phyloP scores from a whole-genome alignment of 495 filamentous ascomycete species.

The Penicillium atrosanguineum region DNA sequence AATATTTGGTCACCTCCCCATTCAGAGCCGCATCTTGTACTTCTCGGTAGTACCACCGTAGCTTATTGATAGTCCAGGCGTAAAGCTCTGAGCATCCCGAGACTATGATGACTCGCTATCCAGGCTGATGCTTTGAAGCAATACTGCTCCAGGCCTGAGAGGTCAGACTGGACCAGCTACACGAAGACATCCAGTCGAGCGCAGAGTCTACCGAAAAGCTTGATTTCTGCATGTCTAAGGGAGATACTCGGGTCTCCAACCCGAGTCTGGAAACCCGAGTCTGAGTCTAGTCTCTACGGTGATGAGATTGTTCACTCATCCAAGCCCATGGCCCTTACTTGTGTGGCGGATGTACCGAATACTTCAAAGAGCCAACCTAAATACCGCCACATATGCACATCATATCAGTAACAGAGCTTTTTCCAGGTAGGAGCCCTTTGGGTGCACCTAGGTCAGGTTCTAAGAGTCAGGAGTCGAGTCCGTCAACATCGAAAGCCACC shows the following conservation, averaged over 20 bases:
- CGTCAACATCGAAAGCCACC: background rate
- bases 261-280: no score
- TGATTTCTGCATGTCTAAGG: background rate
- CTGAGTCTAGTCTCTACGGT: background rate
- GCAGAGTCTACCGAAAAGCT: background rate
- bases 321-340: background rate
- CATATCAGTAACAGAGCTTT: background rate
- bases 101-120: no score
- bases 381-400: background rate
- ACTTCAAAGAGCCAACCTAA: background rate
- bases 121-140: no score
- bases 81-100: no score
- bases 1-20: background rate
- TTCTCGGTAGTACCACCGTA: background rate
- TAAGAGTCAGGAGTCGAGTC: background rate
- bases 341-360: background rate
- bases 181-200: background rate
- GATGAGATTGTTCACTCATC: background rate
- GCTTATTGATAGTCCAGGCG: background rate
- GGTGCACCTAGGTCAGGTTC: background rate
- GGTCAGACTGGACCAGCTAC: background rate
- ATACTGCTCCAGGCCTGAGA: background rate
- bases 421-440: background rate
- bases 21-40: background rate
- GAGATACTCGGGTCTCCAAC: background rate